Base-by-base conservation (phyloP, 2,329 filamentous ascomycete species). In the Fusarium coicis region DNA sequence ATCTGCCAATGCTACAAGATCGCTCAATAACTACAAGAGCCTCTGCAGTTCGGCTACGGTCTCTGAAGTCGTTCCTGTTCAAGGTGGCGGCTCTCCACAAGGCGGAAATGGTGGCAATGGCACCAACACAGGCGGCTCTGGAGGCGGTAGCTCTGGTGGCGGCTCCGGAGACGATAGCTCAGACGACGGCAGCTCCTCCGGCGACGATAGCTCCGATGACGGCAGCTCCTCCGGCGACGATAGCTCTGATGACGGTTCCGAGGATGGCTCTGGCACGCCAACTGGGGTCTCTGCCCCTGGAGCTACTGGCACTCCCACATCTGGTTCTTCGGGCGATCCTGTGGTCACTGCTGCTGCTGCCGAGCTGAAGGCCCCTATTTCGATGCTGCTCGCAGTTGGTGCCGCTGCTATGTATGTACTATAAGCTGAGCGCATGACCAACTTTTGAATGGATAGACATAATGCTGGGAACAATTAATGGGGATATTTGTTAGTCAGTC, bases 1-100 rank as follows among this genome's bases (percentile, higher is more conserved):
- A 37, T 74, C 82, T 30, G 84, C 85, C 77, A 91, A 91, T 81
- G 68, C 86, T 7, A 79, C 85, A 43, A 85, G 87, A 70, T 87
- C 87, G 39, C 83, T 92, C 19, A 78, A 81, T 6, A 82, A 83
- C 73, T 90, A 87, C 84, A 85, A 84, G 80, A 49, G 70, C 6
- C 68, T 82, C 39, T 85, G 87, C 34, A 75, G 76, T 61, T 68
- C 57, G 5, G 60, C 75, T 11, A 68, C 79, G 39, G 80, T 76
- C 44, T 80, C 81, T 65, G 69, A 76, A 42, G 46, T 74, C n/a
- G 65, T 79, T 49, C 73, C 77, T 42, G 70, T 75, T 44, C 74
- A 77, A 30, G 61, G 44, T 43, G 68, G 52, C 14, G 76, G 66
- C n/a, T 58, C 74, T 14, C 53, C 66, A 18, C 63, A 57, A n/a